A percentile compares a stretch with the other conserved stretches of the same genome.
Evolutionary conservation across 345 rosid species (phyloP).

Genomic region (Alliaria petiolata): DNA sequence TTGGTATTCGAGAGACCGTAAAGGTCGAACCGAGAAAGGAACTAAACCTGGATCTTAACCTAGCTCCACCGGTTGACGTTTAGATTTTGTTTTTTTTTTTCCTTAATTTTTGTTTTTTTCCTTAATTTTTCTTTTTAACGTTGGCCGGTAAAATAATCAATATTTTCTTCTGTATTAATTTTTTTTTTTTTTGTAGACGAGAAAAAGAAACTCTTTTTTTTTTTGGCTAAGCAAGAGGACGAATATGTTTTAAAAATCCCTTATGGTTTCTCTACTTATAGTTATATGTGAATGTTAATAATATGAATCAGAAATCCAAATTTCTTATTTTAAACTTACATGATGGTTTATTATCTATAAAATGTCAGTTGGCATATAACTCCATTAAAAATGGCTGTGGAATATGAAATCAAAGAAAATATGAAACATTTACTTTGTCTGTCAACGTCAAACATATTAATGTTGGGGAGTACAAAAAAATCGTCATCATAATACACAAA

Average conservation of each 20-base stretch:
- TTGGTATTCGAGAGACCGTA: constrained; percentile 24
- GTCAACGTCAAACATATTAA: constrained; percentile 18
- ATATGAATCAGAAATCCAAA: not conserved
- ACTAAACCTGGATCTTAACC: constrained; percentile 60
- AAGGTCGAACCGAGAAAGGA: constrained; percentile 38
- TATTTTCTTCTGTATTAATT: constrained; percentile 1
- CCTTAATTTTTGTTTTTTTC: too few species aligned
- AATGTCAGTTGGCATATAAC: not conserved
- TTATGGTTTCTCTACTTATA: constrained; percentile 11
- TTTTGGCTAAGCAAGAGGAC: not conserved
- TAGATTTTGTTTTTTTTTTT: constrained; percentile 18
- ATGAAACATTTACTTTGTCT: constrained; percentile 2
- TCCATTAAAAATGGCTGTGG: constrained; percentile 15
- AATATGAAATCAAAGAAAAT: constrained; percentile 6
- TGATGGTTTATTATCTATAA: not conserved
- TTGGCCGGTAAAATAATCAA: not conserved
- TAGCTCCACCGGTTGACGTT: constrained; percentile 62
- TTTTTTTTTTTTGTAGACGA: not conserved
- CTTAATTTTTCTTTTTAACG: not conserved
- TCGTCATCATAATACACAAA: not conserved
- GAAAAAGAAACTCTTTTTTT: not conserved
- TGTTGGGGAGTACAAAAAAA: not conserved
- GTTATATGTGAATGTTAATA: not conserved
- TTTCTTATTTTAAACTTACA: not conserved
- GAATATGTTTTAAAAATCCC: not conserved